Evolutionary conservation across 2,329 filamentous ascomycete genomes (phyloP).

Genomic region (Didymella keratinophila): DNA sequence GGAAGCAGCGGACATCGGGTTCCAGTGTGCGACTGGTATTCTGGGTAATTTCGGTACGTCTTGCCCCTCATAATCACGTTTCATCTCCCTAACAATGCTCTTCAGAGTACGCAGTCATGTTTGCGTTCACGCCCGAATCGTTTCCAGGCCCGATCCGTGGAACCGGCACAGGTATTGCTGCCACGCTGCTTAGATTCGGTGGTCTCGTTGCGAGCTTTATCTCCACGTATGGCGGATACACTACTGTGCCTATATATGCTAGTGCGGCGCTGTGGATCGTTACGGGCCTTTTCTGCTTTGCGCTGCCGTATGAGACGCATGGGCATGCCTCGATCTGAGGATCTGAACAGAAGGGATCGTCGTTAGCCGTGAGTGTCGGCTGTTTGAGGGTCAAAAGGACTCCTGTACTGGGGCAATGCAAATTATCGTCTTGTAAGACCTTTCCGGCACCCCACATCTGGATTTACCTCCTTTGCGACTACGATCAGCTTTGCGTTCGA

Average conservation of each 20-base stretch:
- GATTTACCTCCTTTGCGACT: too few relatives aligned
- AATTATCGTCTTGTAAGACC: too few relatives aligned
- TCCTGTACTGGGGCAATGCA: too few relatives aligned
- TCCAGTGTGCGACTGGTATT: neutral
- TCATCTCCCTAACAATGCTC: neutral
- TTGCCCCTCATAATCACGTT: neutral
- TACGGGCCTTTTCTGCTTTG: neutral
- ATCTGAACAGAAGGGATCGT: too few relatives aligned
- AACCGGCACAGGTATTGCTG: neutral
- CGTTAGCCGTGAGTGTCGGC: too few relatives aligned
- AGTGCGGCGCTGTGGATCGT: neutral
- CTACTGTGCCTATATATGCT: neutral
- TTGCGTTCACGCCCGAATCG: neutral
- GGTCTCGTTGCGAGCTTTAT: neutral
- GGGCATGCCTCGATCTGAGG: neutral
- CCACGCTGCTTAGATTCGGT: neutral
- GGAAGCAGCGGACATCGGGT: neutral
- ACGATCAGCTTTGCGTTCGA: too few relatives aligned
- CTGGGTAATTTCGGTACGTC: neutral
- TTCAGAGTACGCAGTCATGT: neutral
- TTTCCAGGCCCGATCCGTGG: neutral
- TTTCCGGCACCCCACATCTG: too few relatives aligned
- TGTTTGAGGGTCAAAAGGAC: too few relatives aligned
- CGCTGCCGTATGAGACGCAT: neutral
- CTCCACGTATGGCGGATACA: neutral